These are phyloP conservation scores for Lodderomyces beijingensis DNA, from an alignment of 1,139 yeast genomes.

Conservation along the genomic window DNA sequence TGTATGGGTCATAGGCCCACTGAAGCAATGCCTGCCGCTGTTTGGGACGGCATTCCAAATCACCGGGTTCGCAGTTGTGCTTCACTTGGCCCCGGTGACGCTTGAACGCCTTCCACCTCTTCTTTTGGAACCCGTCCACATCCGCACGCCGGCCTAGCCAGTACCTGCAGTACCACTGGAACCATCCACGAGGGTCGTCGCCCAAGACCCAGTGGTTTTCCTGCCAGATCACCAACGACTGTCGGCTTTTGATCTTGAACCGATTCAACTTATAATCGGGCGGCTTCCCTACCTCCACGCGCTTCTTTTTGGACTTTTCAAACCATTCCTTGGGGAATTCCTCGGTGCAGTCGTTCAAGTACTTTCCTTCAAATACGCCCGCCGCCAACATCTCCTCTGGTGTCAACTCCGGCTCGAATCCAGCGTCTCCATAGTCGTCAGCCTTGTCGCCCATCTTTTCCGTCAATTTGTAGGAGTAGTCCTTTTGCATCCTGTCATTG, in stretches of 20 bases:
- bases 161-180: conserved; percentile 7
- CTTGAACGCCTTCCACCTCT: conserved; percentile 6
- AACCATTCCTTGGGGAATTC: conserved; percentile 8
- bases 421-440: conserved; percentile 3
- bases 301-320: conserved; percentile 4
- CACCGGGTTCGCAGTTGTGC: conserved; percentile 4
- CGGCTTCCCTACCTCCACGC: conserved; percentile 2
- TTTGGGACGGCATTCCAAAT: conserved; percentile 6
- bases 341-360: conserved; percentile 5
- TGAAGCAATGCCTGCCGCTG: conserved; percentile 7
- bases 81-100: conserved; percentile 6
- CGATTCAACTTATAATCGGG: conserved; percentile 5
- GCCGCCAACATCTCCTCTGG: conserved; percentile 4
- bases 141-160: conserved; percentile 5
- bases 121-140: conserved; percentile 5
- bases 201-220: conserved; percentile 6
- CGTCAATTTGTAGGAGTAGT: conserved; percentile 4
- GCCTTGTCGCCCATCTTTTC: conserved; percentile 5
- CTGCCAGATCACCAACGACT: conserved; percentile 4
- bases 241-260: conserved; percentile 5
- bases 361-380: conserved; percentile 7
- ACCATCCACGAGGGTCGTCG: conserved; percentile 8
- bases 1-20: conserved; percentile 7
- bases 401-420: conserved; percentile 3
- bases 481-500: conserved; percentile 6